Base-by-base conservation (phyloP, 306 rosid species). In the Castanopsis chinensis region DNA sequence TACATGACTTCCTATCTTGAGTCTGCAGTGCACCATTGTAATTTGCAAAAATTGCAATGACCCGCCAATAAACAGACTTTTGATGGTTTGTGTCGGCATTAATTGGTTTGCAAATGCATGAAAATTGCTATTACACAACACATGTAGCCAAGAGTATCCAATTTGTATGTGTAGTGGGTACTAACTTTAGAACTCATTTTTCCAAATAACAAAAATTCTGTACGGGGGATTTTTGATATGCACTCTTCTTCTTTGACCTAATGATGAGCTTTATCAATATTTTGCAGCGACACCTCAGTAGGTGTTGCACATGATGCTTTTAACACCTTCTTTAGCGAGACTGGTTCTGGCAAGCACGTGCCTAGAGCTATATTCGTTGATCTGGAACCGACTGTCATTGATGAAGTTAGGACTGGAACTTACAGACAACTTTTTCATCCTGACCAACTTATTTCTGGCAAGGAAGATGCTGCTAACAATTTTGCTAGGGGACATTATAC, bases 401-500 rank as follows among this genome's bases (percentile, higher is more conserved):
- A 89, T 88, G 92, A 91, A 87, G 76, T 91, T 23, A 81, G 93
- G 77, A 63, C 85, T 49, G 92, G 96, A 79, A 1, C 88, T 74
- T 89, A 91, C 52, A 81, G 84, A 80, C 90, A 91, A 78, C 93
- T 91, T 35, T 91, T 91, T 55, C 93, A 91, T 76, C 96, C 93
- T 0, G 92, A 89, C 69, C 93, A 91, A 73, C 87, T 91, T 54
- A 89, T 91, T 76, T 84, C 96, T 78, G 92, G 93, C 41, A 91
- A 87, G 82, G 96, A 91, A 86, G 96, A 91, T 79, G 96, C 96
- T 41, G 96, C 96, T 2, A 91, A 89, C 81, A 89, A 91, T 81
- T 91, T 86, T 75, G 92, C 96, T 15, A 84, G 96, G 75, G 93
- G 96, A 52, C 96, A 89, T 73, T 89, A 91, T 57, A 91, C 96